phyloP scores from a whole-genome alignment of 2,329 filamentous ascomycete species.

The Fusarium hostae region DNA sequence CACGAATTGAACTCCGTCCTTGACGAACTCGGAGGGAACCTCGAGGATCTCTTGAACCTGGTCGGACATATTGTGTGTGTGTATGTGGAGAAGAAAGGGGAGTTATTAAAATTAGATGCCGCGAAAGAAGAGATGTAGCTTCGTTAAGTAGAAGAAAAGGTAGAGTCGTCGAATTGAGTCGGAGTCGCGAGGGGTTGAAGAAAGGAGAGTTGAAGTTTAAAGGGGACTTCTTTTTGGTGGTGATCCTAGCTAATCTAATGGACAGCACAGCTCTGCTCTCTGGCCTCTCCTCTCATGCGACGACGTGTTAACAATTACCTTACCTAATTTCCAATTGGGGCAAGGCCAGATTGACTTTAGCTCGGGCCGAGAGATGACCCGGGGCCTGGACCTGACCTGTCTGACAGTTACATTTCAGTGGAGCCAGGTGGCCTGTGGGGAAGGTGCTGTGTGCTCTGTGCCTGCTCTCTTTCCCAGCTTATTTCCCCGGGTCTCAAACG shows the following conservation, averaged over 20 bases:
- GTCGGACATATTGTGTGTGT: conserved; percentile 66
- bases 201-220: conserved; percentile 38
- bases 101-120: conserved; percentile 27
- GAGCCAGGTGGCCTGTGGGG: conserved; percentile 13
- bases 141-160: conserved; percentile 14
- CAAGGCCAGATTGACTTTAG: conserved; percentile 25
- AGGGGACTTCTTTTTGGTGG: conserved; percentile 35
- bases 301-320: conserved; percentile 39
- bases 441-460: conserved; percentile 5
- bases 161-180: conserved; percentile 30
- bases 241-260: conserved; percentile 33
- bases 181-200: conserved; percentile 21
- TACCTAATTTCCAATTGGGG: conserved; percentile 34
- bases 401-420: conserved; percentile 9
- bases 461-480: conserved; percentile 33
- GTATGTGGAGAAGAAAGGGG: conserved; percentile 1
- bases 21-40: conserved; percentile 72
- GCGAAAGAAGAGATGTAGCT: conserved; percentile 1
- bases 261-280: conserved; percentile 28
- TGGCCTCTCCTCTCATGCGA: conserved; percentile 30
- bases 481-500: conserved; percentile 35
- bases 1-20: conserved; percentile 70
- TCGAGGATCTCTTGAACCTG: conserved; percentile 77
- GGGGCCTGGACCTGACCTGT: not conserved
- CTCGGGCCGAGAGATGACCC: conserved; percentile 28